Base-by-base conservation (phyloP, 75 land plant genomes). In the Adiantum capillusveneris region DNA sequence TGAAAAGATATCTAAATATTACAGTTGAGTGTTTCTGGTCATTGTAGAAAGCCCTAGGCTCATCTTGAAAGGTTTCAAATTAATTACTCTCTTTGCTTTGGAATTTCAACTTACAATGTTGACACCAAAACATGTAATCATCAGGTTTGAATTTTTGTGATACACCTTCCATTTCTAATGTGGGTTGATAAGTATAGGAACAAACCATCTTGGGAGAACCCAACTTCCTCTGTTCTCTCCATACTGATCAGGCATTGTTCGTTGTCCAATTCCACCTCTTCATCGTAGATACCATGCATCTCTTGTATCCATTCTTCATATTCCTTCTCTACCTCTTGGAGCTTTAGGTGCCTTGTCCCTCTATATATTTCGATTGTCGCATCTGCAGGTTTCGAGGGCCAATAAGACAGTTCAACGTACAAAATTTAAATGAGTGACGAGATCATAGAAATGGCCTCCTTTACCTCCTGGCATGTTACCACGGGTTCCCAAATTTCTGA, bases 261-360 rank as follows among this genome's bases (percentile, higher is more conserved):
- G 14, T 65, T 70, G 19, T 69, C 76, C 49, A 37, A 54, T 6
- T 66, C 67, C 11, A 70, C 74, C 68, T 81, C 85, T 57, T 76
- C 74, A 67, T 86, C 90, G 60, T 64, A 86, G 18, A 13, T 28
- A 13, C 74, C 79, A 61, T 83, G 86, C 73, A 80, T 74, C 1
- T 73, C 44, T 11, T 50, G 54, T 6, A 86, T 27, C 90, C 90
- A 86, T 1, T 78, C 76, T n/a, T 66, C 65, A 70, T 77, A 86
- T 5, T 71, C 75, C 27, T 66, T 70, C 17, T 79, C 78, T 21
- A 86, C 57, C 24, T 75, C 79, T 11, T 37, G 31, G 1, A 46
- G 63, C 21, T 44, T 63, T 30, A 82, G 7, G 2, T 16, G 0
- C n/a, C 45, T 74, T 18, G 74, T 79, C 43, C 61, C 70, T 60